phyloP scores from a whole-genome alignment of 2,329 filamentous ascomycete genomes.

The Pestalotiopsis sp. region DNA sequence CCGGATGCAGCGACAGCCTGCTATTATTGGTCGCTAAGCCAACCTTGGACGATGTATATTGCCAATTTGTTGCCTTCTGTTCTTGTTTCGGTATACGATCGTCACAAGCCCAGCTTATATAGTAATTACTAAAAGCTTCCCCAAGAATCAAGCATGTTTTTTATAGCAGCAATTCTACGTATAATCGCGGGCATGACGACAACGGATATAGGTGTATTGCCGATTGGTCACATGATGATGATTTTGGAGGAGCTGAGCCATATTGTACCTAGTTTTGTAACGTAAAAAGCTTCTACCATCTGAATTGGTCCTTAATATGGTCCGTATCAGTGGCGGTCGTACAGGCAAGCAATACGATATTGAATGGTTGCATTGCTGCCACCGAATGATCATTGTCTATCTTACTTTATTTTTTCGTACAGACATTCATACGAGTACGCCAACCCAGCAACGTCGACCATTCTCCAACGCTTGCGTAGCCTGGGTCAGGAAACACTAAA shows the following conservation, averaged over 20 bases:
- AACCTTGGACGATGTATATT: no score
- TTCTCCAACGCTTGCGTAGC: neutral
- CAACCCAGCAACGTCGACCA: neutral
- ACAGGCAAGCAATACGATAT: neutral
- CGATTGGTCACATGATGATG: neutral
- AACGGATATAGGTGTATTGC: neutral
- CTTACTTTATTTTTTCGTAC: neutral
- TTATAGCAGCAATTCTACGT: no score
- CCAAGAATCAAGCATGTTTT: no score
- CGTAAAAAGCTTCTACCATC: neutral
- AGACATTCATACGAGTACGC: neutral
- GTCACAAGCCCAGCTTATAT: no score
- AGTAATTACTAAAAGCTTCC: no score
- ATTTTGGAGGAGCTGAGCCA: neutral
- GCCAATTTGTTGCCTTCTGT: no score
- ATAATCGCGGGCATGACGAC: neutral
- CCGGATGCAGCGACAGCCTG: neutral
- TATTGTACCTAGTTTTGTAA: neutral
- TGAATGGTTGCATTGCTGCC: neutral
- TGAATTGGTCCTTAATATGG: neutral
- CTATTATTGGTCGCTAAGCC: neutral
- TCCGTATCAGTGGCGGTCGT: neutral
- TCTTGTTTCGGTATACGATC: no score
- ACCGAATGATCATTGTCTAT: neutral
- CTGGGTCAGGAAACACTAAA: neutral